Evolutionary conservation across 2,329 filamentous ascomycete genomes (phyloP).

Genomic region (Exophiala viscosa): DNA sequence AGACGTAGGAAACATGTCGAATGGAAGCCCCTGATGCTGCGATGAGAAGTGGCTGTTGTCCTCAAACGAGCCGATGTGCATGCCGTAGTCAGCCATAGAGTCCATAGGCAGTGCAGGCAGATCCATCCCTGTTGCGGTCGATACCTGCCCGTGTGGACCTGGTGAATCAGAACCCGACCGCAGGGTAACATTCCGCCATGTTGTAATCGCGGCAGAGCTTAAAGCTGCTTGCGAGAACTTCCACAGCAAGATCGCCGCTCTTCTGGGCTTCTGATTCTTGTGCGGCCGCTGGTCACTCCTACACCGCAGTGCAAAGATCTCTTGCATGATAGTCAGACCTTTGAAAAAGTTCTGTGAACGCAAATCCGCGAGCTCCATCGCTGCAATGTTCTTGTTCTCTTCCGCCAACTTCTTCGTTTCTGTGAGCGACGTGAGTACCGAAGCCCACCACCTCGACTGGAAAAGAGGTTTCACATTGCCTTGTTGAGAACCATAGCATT

Average conservation of each 20-base stretch:
- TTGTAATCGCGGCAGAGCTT: slow-evolving; percentile 41
- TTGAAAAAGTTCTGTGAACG: slow-evolving; percentile 37
- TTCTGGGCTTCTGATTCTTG: slow-evolving; percentile 28
- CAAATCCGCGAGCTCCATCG: slow-evolving; percentile 34
- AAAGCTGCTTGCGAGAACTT: slow-evolving; percentile 43
- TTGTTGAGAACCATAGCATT: slow-evolving; percentile 19
- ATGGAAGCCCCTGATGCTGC: slow-evolving; percentile 4
- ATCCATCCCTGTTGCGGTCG: slow-evolving; percentile 19
- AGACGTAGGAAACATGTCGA: slow-evolving; percentile 7
- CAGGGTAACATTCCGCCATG: slow-evolving; percentile 42
- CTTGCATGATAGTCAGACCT: slow-evolving; percentile 44
- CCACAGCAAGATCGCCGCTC: slow-evolving; percentile 46
- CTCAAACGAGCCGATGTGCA: slow-evolving; percentile 5
- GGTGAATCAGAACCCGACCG: slow-evolving; percentile 35
- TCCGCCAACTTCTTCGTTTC: slow-evolving; percentile 40
- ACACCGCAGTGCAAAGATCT: slow-evolving; percentile 38
- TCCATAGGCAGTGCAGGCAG: slow-evolving; percentile 27
- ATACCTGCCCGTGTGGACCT: slow-evolving; percentile 39
- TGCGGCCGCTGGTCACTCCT: slow-evolving; percentile 30
- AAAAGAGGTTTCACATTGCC: slow-evolving; percentile 43
- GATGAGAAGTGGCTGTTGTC: slow-evolving; percentile 12
- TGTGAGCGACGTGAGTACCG: slow-evolving; percentile 40
- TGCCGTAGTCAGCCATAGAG: slow-evolving; percentile 17
- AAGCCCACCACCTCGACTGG: slow-evolving; percentile 46
- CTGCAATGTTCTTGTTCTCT: slow-evolving; percentile 33